A percentile compares a stretch with the other conserved stretches of the same genome.
These are phyloP conservation scores for Lunasporangiospora selenospora DNA, from an alignment of 192 early-diverging fungal genomes.

Conservation along the genomic window DNA sequence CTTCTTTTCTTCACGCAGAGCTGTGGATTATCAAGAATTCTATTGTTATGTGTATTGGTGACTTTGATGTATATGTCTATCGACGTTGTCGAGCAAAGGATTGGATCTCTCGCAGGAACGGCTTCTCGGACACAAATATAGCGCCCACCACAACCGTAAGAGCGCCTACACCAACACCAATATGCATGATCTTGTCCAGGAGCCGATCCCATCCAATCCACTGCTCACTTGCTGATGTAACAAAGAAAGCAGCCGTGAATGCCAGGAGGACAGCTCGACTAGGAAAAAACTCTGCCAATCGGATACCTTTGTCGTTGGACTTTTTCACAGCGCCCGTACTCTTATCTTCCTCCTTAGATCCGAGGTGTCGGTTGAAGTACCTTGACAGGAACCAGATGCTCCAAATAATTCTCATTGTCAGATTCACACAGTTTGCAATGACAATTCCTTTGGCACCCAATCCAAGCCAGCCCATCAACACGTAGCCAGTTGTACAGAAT, in stretches of 20 bases:
- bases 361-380: constrained; percentile 60
- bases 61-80: too few relatives aligned
- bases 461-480: constrained; percentile 63
- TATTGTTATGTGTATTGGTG: too few relatives aligned
- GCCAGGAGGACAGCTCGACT: constrained; percentile 41
- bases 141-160: constrained; percentile 6
- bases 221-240: constrained; percentile 59
- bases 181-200: constrained; percentile 55
- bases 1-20: too few relatives aligned
- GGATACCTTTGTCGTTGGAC: too few relatives aligned
- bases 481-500: constrained; percentile 68
- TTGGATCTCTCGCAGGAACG: constrained; percentile 30
- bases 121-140: constrained; percentile 20
- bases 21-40: too few relatives aligned
- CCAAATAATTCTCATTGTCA: constrained; percentile 80
- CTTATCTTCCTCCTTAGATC: background rate
- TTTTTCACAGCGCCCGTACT: too few relatives aligned
- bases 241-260: constrained; percentile 58
- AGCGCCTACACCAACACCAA: constrained; percentile 56
- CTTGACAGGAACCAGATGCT: constrained; percentile 66
- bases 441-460: constrained; percentile 84
- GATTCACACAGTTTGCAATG: constrained; percentile 85
- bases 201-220: constrained; percentile 63
- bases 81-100: constrained; percentile 18
- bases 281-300: too few relatives aligned